Evolutionary conservation across 495 filamentous ascomycete genomes (phyloP).

Genomic region (Neurospora sp.): DNA sequence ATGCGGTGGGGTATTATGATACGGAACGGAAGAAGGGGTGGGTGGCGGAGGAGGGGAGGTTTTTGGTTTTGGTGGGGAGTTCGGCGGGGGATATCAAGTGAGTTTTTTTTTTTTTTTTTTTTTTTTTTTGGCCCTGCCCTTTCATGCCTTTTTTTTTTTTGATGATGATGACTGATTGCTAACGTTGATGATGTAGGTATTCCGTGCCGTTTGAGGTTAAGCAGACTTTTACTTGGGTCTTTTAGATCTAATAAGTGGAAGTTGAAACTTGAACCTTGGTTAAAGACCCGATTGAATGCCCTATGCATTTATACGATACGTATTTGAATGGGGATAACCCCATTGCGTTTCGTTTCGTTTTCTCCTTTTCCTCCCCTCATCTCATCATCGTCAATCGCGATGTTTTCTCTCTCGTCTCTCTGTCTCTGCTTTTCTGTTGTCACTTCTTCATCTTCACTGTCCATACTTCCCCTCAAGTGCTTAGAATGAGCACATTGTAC

Average conservation of each 20-base stretch:
- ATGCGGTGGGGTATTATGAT: slow-evolving; percentile 75
- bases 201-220: slow-evolving; percentile 42
- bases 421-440: too few species aligned
- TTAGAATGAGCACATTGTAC: background rate
- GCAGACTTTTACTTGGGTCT: slow-evolving; percentile 49
- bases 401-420: too few species aligned
- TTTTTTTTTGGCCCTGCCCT: too few species aligned
- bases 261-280: too few species aligned
- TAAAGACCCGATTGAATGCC: too few species aligned
- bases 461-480: background rate
- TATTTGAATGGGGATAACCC: background rate
- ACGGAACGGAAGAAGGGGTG: slow-evolving; percentile 53
- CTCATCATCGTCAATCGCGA: background rate
- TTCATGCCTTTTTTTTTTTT: too few species aligned
- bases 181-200: slow-evolving; percentile 24
- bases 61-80: slow-evolving; percentile 51
- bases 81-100: slow-evolving; percentile 38
- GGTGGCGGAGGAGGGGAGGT: slow-evolving; percentile 69
- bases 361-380: background rate
- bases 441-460: background rate
- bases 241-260: too few species aligned
- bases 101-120: slow-evolving; percentile 2
- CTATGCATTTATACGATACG: background rate
- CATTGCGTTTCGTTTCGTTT: background rate
- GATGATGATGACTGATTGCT: background rate